Conservation (phyloP, 2,329 filamentous ascomycete genomes). For the Fusarium graminum region DNA sequence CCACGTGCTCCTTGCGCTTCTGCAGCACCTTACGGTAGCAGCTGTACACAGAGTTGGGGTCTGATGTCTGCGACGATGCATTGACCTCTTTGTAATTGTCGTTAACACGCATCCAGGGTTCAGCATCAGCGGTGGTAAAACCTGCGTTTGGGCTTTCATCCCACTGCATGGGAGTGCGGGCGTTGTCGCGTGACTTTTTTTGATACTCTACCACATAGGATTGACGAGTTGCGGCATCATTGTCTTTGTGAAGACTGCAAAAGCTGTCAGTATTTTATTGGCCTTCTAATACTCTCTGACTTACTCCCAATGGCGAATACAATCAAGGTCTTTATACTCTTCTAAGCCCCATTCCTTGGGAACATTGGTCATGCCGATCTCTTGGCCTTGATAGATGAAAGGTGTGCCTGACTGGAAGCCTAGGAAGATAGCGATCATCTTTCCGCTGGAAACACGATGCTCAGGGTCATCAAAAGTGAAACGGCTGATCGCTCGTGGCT, state of each 20-base stretch:
- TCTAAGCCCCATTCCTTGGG: conserved; percentile 71
- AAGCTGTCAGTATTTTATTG: conserved; percentile 2
- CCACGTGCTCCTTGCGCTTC: conserved; percentile 70
- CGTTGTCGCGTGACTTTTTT: conserved; percentile 75
- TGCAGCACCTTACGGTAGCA: conserved; percentile 73
- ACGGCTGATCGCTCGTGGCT: conserved; percentile 70
- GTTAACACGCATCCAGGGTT: conserved; percentile 79
- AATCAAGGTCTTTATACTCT: conserved; percentile 77
- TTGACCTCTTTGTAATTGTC: conserved; percentile 74
- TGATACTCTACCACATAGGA: conserved; percentile 62
- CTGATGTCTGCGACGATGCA: conserved; percentile 65
- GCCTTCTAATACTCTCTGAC: conserved; percentile 18
- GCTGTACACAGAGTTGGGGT: conserved; percentile 66
- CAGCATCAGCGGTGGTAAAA: conserved; percentile 66
- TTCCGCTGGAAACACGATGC: conserved; percentile 64
- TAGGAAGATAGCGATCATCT: conserved; percentile 71
- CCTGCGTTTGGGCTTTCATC: conserved; percentile 69
- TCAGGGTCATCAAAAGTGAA: conserved; percentile 65
- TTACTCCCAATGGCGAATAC: conserved; percentile 64
- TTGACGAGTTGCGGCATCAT: conserved; percentile 56
- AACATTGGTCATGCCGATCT: conserved; percentile 75
- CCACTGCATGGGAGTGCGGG: conserved; percentile 80
- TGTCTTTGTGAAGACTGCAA: conserved; percentile 55
- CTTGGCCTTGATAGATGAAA: conserved; percentile 78
- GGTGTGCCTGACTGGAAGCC: conserved; percentile 71